Conservation (phyloP, 106 monocot species). For the Amphibolis antarctica region DNA sequence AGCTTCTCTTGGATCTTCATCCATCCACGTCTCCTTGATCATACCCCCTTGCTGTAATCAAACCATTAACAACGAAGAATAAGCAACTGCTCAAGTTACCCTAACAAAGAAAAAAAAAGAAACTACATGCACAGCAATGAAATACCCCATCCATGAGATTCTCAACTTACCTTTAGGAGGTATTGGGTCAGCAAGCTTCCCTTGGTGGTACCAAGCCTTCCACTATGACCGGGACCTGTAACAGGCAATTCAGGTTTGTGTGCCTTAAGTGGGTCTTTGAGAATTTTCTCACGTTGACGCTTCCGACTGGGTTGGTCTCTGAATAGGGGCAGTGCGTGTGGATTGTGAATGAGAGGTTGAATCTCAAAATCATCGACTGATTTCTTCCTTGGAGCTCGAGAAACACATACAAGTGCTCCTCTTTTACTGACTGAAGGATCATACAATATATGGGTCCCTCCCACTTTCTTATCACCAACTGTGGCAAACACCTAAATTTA, state of each 20-base stretch:
- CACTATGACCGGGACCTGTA: constrained; percentile 83
- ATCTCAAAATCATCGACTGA: constrained; percentile 83
- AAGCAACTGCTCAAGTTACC: not conserved
- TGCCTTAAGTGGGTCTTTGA: constrained; percentile 85
- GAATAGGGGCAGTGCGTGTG: constrained; percentile 87
- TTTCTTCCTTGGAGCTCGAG: constrained; percentile 70
- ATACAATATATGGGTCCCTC: constrained; percentile 84
- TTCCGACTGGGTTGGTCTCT: constrained; percentile 91
- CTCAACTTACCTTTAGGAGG: constrained; percentile 61
- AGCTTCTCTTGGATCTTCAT: constrained; percentile 95
- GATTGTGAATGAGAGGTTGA: constrained; percentile 85
- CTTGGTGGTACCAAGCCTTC: constrained; percentile 90
- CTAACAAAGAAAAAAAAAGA: not conserved
- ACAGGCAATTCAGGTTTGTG: constrained; percentile 90
- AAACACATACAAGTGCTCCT: constrained; percentile 93
- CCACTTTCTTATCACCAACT: constrained; percentile 89
- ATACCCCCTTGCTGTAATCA: constrained; percentile 83
- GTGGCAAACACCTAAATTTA: constrained; percentile 68
- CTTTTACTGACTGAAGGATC: constrained; percentile 86
- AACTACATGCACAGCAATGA: not conserved
- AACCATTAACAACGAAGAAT: not conserved
- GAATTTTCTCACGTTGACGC: constrained; percentile 75
- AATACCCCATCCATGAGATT: not conserved
- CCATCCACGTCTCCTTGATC: constrained; percentile 98
- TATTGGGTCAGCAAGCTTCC: constrained; percentile 94